Evolutionary conservation across 1,284 basidiomycete species (phyloP).

Genomic region (Somion occarium): DNA sequence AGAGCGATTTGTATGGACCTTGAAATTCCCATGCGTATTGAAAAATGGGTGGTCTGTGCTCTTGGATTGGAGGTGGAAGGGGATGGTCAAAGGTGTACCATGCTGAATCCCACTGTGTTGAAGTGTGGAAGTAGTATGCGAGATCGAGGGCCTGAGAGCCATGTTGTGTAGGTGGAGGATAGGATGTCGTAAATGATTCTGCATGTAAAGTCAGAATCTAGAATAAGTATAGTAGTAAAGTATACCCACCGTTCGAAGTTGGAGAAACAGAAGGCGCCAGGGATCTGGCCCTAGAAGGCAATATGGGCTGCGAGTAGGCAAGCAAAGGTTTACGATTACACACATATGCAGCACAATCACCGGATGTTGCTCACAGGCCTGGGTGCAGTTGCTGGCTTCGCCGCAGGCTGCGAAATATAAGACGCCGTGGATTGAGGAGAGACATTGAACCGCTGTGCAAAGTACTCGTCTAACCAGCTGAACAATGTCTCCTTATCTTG

Average conservation of each 20-base stretch:
- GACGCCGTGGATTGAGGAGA: not conserved
- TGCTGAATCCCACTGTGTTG: constrained; percentile 34
- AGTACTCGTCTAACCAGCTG: constrained; percentile 74
- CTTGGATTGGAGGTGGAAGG: constrained; percentile 33
- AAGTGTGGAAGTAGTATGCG: constrained; percentile 38
- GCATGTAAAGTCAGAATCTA: not conserved
- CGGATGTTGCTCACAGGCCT: not conserved
- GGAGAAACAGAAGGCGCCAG: constrained; percentile 3
- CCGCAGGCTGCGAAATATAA: not conserved
- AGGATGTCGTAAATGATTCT: constrained; percentile 23
- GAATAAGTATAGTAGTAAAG: not conserved
- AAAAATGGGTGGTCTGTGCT: constrained; percentile 24
- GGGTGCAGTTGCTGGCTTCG: not conserved
- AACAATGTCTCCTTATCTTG: constrained; percentile 73
- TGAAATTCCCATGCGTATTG: constrained; percentile 25
- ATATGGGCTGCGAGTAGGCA: constrained; percentile 9
- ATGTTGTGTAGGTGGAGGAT: constrained; percentile 27
- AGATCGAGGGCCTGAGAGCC: constrained; percentile 35
- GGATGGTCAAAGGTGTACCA: constrained; percentile 37
- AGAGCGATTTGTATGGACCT: constrained; percentile 30
- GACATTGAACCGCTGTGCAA: constrained; percentile 38
- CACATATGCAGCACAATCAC: not conserved
- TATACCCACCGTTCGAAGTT: constrained; percentile 1
- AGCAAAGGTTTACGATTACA: not conserved
- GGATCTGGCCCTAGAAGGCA: constrained; percentile 14